These are phyloP conservation scores for Phylloboletellus chloephorus DNA, from an alignment of 1,284 basidiomycete species.

Conservation along the genomic window DNA sequence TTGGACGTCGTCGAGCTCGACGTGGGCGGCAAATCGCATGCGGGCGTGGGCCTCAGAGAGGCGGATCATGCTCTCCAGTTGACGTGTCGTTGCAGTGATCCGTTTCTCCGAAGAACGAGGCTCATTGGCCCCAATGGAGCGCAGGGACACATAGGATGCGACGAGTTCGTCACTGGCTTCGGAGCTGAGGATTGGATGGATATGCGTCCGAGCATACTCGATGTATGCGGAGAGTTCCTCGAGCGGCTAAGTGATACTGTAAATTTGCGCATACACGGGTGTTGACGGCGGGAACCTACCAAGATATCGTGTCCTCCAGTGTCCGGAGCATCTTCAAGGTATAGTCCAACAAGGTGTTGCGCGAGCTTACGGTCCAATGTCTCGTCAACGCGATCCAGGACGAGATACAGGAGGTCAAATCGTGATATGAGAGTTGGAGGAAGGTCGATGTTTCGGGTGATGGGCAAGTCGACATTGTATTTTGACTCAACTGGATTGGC, in stretches of 20 bases:
- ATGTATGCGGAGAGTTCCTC: conserved; percentile 93
- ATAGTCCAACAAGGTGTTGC: conserved; percentile 89
- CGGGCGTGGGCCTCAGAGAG: conserved; percentile 94
- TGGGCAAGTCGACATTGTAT: conserved; percentile 87
- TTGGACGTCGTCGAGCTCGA: conserved; percentile 82
- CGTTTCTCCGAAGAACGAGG: conserved; percentile 84
- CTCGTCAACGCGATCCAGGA: conserved; percentile 94
- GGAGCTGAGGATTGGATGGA: conserved; percentile 87
- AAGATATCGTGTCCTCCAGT: conserved; percentile 66
- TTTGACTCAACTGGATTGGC: conserved; percentile 96
- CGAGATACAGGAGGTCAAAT: conserved; percentile 97
- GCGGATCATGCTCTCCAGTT: conserved; percentile 98
- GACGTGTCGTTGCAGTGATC: conserved; percentile 96
- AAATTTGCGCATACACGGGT: background rate
- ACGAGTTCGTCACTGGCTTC: conserved; percentile 85
- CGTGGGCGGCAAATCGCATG: conserved; percentile 85
- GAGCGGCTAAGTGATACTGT: conserved; percentile 54
- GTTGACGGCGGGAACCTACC: conserved; percentile 42
- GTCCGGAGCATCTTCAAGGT: conserved; percentile 83
- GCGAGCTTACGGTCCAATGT: conserved; percentile 84
- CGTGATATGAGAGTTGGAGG: conserved; percentile 97
- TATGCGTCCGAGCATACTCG: conserved; percentile 85
- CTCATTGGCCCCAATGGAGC: conserved; percentile 82
- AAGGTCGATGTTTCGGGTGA: conserved; percentile 85
- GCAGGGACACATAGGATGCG: conserved; percentile 86